Evolutionary conservation across 352 stramenopile genomes (phyloP).

Genomic region (Globisporangium heterothallicum): DNA sequence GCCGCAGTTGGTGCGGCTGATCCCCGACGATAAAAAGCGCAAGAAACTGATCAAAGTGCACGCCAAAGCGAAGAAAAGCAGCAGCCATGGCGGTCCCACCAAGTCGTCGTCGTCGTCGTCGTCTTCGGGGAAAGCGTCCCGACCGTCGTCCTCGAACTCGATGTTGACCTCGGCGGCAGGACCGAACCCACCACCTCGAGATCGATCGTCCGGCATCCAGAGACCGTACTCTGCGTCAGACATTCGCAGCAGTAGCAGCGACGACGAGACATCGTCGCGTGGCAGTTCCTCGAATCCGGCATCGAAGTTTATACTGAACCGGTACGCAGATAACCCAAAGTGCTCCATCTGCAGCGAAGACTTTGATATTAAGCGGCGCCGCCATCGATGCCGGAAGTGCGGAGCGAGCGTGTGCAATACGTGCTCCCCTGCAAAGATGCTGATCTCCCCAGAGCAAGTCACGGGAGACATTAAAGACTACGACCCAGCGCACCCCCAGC

Average conservation of each 20-base stretch:
- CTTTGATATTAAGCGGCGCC: conserved; percentile 73
- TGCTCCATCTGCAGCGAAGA: conserved; percentile 75
- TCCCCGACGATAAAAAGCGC: conserved; percentile 71
- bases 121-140: conserved; percentile 7
- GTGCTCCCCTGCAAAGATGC: conserved; percentile 68
- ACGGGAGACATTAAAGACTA: conserved; percentile 49
- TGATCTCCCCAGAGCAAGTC: conserved; percentile 70
- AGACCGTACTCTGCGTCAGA: conserved; percentile 39
- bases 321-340: conserved; percentile 49
- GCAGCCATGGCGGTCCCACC: too few relatives aligned
- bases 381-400: conserved; percentile 74
- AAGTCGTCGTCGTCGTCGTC: too few relatives aligned
- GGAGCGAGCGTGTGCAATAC: conserved; percentile 57
- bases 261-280: conserved; percentile 18
- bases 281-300: conserved; percentile 23
- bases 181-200: conserved; percentile 17
- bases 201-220: conserved; percentile 20
- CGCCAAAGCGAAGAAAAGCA: conserved; percentile 21
- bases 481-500: conserved; percentile 65
- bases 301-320: conserved; percentile 23
- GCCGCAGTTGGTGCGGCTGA: conserved; percentile 65
- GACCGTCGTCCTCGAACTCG: conserved; percentile 31
- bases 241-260: conserved; percentile 35
- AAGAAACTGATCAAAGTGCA: conserved; percentile 66
- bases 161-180: conserved; percentile 20